Evolutionary conservation across 2,329 filamentous ascomycete genomes (phyloP).

Genomic region (Arthrobotrys iridis): DNA sequence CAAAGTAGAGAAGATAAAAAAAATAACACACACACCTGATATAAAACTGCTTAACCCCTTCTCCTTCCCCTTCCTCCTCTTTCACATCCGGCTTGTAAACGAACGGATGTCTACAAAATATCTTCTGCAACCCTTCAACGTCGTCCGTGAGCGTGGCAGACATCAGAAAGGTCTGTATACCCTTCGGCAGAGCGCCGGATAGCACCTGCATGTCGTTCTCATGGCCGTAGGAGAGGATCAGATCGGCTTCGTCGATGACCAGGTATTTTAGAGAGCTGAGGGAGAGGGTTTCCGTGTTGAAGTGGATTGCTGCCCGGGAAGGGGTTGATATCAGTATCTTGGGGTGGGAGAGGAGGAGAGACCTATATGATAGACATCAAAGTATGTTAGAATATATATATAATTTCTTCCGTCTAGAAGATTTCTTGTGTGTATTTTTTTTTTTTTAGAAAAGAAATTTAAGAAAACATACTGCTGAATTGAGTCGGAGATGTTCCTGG

Average conservation of each 20-base stretch:
- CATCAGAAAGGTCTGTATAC: conserved; percentile 90
- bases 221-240: conserved; percentile 93
- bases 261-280: conserved; percentile 77
- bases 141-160: conserved; percentile 91
- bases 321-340: conserved; percentile 93
- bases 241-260: conserved; percentile 92
- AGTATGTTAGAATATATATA: neutral
- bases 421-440: neutral
- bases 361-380: conserved; percentile 62
- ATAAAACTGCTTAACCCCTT: conserved; percentile 84
- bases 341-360: conserved; percentile 83
- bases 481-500: conserved; percentile 86
- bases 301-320: conserved; percentile 79
- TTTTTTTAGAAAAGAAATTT: neutral
- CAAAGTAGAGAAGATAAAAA: neutral
- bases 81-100: conserved; percentile 73
- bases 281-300: conserved; percentile 65
- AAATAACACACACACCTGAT: conserved; percentile 81
- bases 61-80: conserved; percentile 78
- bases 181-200: conserved; percentile 79
- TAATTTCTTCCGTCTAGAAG: neutral
- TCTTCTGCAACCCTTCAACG: conserved; percentile 81
- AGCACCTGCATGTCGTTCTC: conserved; percentile 87
- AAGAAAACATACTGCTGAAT: conserved; percentile 70
- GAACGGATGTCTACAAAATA: conserved; percentile 84